Conservation (phyloP, 2,329 filamentous ascomycete species). For the Colletotrichum lentis region DNA sequence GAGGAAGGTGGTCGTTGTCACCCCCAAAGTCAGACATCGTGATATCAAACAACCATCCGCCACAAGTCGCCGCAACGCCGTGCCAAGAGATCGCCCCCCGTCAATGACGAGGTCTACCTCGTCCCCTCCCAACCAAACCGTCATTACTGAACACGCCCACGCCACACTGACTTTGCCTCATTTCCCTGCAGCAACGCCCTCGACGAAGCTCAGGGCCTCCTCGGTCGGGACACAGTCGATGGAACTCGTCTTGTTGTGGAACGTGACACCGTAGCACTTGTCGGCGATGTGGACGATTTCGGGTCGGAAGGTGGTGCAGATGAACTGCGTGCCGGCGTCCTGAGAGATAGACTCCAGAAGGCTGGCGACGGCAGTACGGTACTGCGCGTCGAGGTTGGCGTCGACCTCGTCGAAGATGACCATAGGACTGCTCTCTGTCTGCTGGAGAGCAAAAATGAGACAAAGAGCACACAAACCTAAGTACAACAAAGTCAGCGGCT, state of each 20-base stretch:
- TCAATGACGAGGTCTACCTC: slow-evolving; percentile 5
- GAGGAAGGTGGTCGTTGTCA: background rate
- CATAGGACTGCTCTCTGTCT: slow-evolving; percentile 95
- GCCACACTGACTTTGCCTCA: background rate
- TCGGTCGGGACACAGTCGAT: slow-evolving; percentile 90
- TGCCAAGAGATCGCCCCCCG: slow-evolving; percentile 21
- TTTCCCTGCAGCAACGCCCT: slow-evolving; percentile 68
- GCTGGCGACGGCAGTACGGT: slow-evolving; percentile 91
- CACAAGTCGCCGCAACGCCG: slow-evolving; percentile 37
- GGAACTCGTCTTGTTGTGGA: slow-evolving; percentile 90
- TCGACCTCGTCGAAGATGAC: slow-evolving; percentile 99
- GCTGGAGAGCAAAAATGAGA: slow-evolving; percentile 97
- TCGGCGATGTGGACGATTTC: slow-evolving; percentile 96
- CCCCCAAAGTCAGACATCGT: slow-evolving; percentile 19
- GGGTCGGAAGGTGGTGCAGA: slow-evolving; percentile 97
- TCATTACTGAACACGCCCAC: slow-evolving; percentile 16
- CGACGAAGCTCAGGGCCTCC: slow-evolving; percentile 91
- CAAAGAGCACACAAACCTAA: slow-evolving; percentile 92
- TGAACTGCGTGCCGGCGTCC: slow-evolving; percentile 79
- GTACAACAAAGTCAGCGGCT: slow-evolving; percentile 37
- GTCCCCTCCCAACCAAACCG: slow-evolving; percentile 5
- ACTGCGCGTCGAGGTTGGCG: slow-evolving; percentile 96
- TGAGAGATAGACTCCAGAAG: slow-evolving; percentile 82
- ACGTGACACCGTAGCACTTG: slow-evolving; percentile 97
- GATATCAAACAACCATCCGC: slow-evolving; percentile 34